Conservation (phyloP, 306 rosid genomes). For the Spatholobus suberectus region DNA sequence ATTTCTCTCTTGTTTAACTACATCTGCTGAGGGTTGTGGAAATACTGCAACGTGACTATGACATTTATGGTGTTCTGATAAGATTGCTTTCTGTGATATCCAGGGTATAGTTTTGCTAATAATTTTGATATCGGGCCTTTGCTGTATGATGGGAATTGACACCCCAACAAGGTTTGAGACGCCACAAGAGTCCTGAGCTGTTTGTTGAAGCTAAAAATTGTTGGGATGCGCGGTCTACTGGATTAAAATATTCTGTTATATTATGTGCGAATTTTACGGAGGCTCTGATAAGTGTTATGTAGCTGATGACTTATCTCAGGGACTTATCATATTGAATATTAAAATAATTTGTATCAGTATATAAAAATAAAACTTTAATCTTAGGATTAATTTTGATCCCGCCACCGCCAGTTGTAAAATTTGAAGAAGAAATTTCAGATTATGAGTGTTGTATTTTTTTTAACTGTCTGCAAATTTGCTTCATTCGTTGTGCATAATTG, state of each 20-base stretch:
- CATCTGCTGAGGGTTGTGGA: slow-evolving; percentile 8
- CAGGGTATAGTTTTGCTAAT: slow-evolving; percentile 89
- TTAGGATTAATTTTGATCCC: slow-evolving; percentile 42
- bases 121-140: slow-evolving; percentile 88
- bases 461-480: not conserved
- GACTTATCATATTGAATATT: slow-evolving; percentile 36
- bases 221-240: slow-evolving; percentile 37
- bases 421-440: slow-evolving; percentile 41
- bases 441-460: not conserved
- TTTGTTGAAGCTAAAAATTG: slow-evolving; percentile 41
- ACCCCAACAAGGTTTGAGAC: slow-evolving; percentile 95
- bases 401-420: slow-evolving; percentile 28
- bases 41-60: slow-evolving; percentile 2
- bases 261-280: slow-evolving; percentile 32
- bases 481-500: not conserved
- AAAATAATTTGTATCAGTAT: slow-evolving; percentile 48
- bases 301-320: slow-evolving; percentile 31
- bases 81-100: slow-evolving; percentile 40
- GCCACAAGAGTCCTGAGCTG: slow-evolving; percentile 78
- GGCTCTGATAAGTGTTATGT: slow-evolving; percentile 36
- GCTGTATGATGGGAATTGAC: slow-evolving; percentile 99
- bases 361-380: slow-evolving; percentile 40
- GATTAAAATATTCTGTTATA: slow-evolving; percentile 36
- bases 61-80: slow-evolving; percentile 41
- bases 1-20: not conserved